These are phyloP conservation scores for Luffa aegyptiaca DNA, from an alignment of 306 rosid species.

Conservation along the genomic window DNA sequence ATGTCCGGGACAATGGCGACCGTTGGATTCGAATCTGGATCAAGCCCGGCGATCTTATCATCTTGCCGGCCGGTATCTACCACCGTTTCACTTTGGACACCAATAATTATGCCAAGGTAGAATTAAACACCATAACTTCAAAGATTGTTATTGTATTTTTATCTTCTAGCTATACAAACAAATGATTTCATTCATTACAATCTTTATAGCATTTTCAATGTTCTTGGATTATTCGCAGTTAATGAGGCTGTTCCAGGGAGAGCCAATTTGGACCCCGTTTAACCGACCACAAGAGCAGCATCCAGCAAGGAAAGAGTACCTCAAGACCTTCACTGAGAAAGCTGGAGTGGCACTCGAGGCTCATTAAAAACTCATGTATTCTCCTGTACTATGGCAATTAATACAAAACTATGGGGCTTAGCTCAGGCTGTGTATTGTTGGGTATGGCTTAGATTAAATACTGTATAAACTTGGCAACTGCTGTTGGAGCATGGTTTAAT, in stretches of 20 bases:
- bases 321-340: conserved; percentile 38
- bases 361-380: conserved; percentile 19
- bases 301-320: conserved; percentile 76
- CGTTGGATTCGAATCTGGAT: conserved; percentile 85
- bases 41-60: conserved; percentile 84
- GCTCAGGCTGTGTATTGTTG: neutral
- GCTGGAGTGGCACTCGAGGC: conserved; percentile 47
- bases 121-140: conserved; percentile 12
- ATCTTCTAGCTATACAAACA: neutral
- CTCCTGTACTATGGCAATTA: neutral
- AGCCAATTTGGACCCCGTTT: conserved; percentile 81
- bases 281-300: conserved; percentile 84
- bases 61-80: conserved; percentile 93
- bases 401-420: neutral
- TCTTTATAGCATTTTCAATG: neutral
- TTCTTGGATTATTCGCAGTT: conserved; percentile 31
- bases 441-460: neutral
- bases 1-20: conserved; percentile 63
- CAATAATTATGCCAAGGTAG: conserved; percentile 60
- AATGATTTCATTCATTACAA: neutral
- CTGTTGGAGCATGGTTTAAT: neutral
- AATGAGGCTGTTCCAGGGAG: conserved; percentile 80
- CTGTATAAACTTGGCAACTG: neutral
- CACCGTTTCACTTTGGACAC: conserved; percentile 84
- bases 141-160: neutral